These are phyloP conservation scores for Adansonia madagascariensis DNA, from an alignment of 441 rosid species.

Conservation along the genomic window DNA sequence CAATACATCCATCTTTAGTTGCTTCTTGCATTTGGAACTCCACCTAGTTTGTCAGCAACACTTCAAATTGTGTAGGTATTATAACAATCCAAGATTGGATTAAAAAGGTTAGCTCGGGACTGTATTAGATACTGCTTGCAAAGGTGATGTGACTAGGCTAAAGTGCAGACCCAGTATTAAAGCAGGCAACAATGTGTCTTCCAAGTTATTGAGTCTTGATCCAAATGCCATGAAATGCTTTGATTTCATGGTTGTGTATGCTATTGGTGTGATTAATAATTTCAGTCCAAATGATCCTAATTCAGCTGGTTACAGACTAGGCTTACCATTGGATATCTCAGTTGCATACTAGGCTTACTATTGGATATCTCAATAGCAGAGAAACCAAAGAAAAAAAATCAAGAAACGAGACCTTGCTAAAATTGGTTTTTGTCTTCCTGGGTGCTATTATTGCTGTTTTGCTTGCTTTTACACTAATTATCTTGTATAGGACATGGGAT, in stretches of 20 bases:
- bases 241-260: constrained; percentile 44
- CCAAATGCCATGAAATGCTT: constrained; percentile 48
- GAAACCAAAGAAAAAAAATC: constrained; percentile 7
- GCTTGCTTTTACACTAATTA: constrained; percentile 32
- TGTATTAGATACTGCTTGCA: constrained; percentile 45
- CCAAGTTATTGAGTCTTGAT: constrained; percentile 34
- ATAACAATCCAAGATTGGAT: constrained; percentile 46
- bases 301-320: constrained; percentile 50
- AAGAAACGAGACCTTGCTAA: constrained; percentile 22
- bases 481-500: constrained; percentile 37
- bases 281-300: constrained; percentile 43
- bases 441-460: constrained; percentile 46
- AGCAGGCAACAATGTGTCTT: constrained; percentile 45
- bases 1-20: constrained; percentile 37
- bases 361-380: not conserved
- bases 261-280: constrained; percentile 48
- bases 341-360: not conserved
- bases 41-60: constrained; percentile 40
- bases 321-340: constrained; percentile 40
- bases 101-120: constrained; percentile 40
- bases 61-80: constrained; percentile 51
- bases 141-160: constrained; percentile 35
- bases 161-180: constrained; percentile 53
- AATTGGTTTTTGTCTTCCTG: constrained; percentile 30
- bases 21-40: constrained; percentile 43